phyloP scores from a whole-genome alignment of 305 asterid species.

The Rubia peregrina region DNA sequence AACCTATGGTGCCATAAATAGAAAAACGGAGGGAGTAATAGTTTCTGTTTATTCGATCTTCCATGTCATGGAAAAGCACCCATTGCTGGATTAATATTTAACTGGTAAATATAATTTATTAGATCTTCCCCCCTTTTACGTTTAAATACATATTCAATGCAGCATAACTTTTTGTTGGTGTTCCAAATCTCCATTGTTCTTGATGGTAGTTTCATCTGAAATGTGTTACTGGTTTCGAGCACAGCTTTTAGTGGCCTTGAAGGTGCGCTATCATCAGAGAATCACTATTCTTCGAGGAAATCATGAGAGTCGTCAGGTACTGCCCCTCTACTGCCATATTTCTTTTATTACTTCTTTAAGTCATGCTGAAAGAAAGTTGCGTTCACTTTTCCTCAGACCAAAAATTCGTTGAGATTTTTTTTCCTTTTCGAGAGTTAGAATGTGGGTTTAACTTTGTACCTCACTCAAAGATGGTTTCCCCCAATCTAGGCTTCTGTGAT shows the following conservation, averaged over 20 bases:
- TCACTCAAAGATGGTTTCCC: too few relatives aligned
- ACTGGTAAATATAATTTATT: background rate
- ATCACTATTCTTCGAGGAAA: conserved; percentile 93
- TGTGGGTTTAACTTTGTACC: too few relatives aligned
- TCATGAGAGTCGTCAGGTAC: conserved; percentile 94
- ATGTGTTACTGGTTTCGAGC: conserved; percentile 28
- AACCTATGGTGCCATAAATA: too few relatives aligned
- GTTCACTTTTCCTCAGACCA: background rate
- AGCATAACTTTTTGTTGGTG: background rate
- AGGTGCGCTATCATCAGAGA: conserved; percentile 89
- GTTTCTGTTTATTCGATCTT: background rate
- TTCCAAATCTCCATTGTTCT: background rate
- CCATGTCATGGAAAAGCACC: background rate
- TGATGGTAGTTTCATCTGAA: background rate
- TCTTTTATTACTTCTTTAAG: background rate
- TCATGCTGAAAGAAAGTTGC: background rate
- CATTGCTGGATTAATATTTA: background rate
- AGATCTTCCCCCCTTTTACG: background rate
- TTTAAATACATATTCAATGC: background rate
- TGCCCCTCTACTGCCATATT: background rate
- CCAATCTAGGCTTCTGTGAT: too few relatives aligned
- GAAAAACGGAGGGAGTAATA: too few relatives aligned
- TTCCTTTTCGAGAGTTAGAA: too few relatives aligned
- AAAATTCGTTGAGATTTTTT: too few relatives aligned
- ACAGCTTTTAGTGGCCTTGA: conserved; percentile 93